Conservation (phyloP, 2,329 filamentous ascomycete species). For the Epicoccum sorghinum region DNA sequence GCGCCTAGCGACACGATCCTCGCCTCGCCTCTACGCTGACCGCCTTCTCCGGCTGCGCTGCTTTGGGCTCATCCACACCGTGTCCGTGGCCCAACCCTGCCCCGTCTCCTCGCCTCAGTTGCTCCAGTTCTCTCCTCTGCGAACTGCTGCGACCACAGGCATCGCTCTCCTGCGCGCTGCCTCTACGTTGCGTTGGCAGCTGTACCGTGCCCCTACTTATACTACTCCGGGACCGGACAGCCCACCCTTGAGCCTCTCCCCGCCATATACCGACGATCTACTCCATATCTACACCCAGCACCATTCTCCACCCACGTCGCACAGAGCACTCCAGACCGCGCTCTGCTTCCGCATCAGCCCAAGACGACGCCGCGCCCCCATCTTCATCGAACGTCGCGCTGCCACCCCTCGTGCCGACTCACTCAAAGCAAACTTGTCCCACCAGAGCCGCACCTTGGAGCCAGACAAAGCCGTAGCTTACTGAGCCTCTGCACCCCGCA, state of each 20-base stretch:
- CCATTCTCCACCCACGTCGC: constrained; percentile 15
- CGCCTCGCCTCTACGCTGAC: constrained; percentile 29
- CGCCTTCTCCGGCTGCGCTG: constrained; percentile 32
- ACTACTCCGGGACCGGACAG: constrained; percentile 20
- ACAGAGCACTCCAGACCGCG: constrained; percentile 24
- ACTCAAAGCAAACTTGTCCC: constrained; percentile 37
- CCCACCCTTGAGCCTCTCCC: constrained; percentile 32
- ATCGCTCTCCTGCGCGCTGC: constrained; percentile 8
- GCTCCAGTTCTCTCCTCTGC: constrained; percentile 16
- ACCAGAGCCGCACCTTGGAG: constrained; percentile 23
- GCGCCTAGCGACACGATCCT: constrained; percentile 27
- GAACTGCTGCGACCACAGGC: constrained; percentile 18
- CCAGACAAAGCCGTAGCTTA: constrained; percentile 21
- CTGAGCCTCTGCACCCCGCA: constrained; percentile 22
- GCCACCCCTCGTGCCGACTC: constrained; percentile 27
- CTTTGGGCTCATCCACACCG: constrained; percentile 23
- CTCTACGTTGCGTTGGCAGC: constrained; percentile 9
- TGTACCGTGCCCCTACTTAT: constrained; percentile 6
- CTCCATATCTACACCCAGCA: constrained; percentile 30
- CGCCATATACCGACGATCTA: constrained; percentile 36
- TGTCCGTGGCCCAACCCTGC: constrained; percentile 23
- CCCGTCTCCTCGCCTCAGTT: constrained; percentile 25
- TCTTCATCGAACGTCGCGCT: constrained; percentile 3
- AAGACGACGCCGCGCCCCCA: constrained; percentile 8
- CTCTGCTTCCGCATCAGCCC: constrained; percentile 13